phyloP scores from a whole-genome alignment of 2,329 filamentous ascomycete genomes.

The Pyricularia grisea region DNA sequence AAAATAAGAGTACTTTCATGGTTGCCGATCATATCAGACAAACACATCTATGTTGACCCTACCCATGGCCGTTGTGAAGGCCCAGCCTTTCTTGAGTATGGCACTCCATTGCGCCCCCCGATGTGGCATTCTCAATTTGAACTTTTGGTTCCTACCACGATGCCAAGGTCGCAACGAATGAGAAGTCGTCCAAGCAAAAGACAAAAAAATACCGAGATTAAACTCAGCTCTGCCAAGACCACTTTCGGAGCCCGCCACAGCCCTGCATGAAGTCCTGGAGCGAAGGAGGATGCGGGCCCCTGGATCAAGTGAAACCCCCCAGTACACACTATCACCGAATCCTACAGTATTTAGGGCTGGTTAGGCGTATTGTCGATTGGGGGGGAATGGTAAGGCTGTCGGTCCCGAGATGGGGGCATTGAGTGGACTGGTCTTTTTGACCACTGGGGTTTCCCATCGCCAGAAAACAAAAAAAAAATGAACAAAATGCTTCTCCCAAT shows the following conservation, averaged over 20 bases:
- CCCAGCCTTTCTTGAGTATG: no score
- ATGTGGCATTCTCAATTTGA: no score
- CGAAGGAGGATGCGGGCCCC: background rate
- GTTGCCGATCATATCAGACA: no score
- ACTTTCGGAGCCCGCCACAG: background rate
- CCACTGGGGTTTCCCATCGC: background rate
- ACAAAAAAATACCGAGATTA: background rate
- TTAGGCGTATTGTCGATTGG: background rate
- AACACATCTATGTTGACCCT: no score
- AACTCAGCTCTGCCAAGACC: background rate
- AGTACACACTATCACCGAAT: background rate
- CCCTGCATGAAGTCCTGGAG: background rate
- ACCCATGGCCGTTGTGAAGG: no score
- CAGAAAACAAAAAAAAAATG: background rate
- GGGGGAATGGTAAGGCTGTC: background rate
- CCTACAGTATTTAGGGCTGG: background rate
- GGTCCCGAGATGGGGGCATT: background rate
- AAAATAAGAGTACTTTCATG: no score
- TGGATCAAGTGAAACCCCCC: background rate
- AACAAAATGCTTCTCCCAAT: background rate
- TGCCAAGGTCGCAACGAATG: background rate
- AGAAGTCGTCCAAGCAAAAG: background rate
- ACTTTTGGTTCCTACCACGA: no score
- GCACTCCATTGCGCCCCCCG: no score
- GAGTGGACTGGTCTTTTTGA: background rate